Base-by-base conservation (phyloP, 768 basidiomycete genomes). In the Hortiboletus flavorubellus region DNA sequence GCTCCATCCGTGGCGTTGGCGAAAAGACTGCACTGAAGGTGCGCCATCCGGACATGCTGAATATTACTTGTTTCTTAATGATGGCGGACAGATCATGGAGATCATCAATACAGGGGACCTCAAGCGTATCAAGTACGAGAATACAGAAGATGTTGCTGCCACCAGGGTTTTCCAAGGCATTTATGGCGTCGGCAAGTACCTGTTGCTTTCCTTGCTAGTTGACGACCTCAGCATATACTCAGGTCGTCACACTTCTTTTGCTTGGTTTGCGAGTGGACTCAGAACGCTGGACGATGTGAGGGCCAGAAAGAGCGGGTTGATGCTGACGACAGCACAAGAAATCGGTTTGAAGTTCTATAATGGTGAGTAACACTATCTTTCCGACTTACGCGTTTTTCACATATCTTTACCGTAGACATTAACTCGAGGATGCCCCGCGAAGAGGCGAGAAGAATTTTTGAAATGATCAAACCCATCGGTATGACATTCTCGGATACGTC, bases 361-460 rank as follows among this genome's bases (percentile, higher is more conserved):
- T 60, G 89, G 89, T 86, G 33, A 41, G 76, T 45, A 5, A 5
- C 29, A 11, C 31, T 4, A 21, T 30, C 4, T 34, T 51, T 48
- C 2, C 8, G 10, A n/a, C 5, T 26, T 16, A 0, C 21, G 35
- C 8, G n/a, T 23, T 30, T 5, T 38, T n/a, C 7, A 58, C 2
- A 23, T 18, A 29, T 41, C 30, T 46, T 47, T 37, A n/a, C 50
- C 57, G 38, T 59, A 85, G 93, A 96, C 69, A 86, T 98, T 43
- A 91, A 91, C 62, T 70, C 76, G 48, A 82, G 94, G 21, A 97
- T 98, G 80, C 90, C 93, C 3, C 80, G 94, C 29, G 76, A 75
- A 39, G 94, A 98, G 69, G 92, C 89, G 7, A 76, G 77, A 51
- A 78, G 75, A 14, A 83, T 97, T 15, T 95, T 86, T 61, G 79